Evolutionary conservation across 257 asterid genomes (phyloP).

Genomic region (Jacaranda copaia): DNA sequence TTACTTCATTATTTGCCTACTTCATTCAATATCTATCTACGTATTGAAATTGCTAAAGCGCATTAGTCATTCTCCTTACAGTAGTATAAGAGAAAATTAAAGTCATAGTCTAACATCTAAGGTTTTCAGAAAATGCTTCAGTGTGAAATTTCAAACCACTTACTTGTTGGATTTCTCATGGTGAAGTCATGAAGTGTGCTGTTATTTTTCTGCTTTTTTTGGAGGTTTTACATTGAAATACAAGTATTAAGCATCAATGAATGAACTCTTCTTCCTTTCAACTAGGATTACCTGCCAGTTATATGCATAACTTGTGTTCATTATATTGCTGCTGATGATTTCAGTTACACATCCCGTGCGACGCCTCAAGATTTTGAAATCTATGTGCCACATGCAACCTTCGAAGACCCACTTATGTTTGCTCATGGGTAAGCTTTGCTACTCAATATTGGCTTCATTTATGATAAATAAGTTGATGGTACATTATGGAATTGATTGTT

Average conservation of each 20-base stretch:
- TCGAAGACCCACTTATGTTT: constrained; percentile 90
- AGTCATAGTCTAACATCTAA: too few species aligned
- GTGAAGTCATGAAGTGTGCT: too few species aligned
- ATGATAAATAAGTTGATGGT: background rate
- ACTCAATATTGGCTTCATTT: background rate
- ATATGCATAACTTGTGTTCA: background rate
- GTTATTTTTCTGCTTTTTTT: background rate
- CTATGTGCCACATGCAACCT: constrained; percentile 77
- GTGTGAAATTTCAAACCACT: background rate
- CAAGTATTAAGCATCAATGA: background rate
- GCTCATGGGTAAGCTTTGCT: constrained; percentile 71
- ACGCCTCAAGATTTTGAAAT: constrained; percentile 79
- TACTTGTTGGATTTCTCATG: background rate
- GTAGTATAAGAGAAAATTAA: too few species aligned
- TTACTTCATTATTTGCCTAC: too few species aligned
- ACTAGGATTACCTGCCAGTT: constrained; percentile 5
- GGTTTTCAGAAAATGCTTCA: background rate
- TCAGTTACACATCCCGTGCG: constrained; percentile 81
- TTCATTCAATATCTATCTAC: background rate
- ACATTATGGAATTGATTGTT: background rate
- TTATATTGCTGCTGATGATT: constrained; percentile 24
- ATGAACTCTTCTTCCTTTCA: background rate
- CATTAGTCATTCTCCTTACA: too few species aligned
- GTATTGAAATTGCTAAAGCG: background rate
- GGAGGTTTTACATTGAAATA: background rate